Evolutionary conservation across 2,329 filamentous ascomycete species (phyloP).

Genomic region (Pseudocercospora cruenta): DNA sequence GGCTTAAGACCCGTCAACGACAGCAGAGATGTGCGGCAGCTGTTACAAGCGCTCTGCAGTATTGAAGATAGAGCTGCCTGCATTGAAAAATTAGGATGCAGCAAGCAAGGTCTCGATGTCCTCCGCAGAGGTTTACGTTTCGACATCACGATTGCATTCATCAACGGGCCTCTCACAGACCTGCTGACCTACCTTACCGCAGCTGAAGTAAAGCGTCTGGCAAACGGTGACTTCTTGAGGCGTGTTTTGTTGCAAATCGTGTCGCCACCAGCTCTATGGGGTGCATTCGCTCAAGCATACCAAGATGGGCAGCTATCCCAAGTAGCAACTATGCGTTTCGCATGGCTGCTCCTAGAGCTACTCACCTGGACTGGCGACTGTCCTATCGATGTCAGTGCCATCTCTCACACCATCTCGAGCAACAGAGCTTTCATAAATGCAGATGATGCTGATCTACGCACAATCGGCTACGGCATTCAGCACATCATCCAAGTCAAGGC

Average conservation of each 20-base stretch:
- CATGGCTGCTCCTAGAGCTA: not conserved
- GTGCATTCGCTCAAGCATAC: not conserved
- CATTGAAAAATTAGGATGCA: conserved; percentile 40
- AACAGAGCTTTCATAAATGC: not conserved
- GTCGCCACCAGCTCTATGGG: not conserved
- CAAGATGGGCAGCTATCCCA: not conserved
- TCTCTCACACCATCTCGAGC: not conserved
- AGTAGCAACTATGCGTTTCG: not conserved
- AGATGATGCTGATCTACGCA: not conserved
- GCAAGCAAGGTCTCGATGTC: conserved; percentile 38
- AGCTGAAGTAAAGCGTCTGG: not conserved
- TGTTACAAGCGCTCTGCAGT: not conserved
- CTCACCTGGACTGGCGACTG: not conserved
- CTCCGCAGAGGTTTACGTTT: conserved; percentile 50
- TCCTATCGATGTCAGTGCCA: not conserved
- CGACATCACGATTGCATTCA: conserved; percentile 48
- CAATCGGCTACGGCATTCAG: not conserved
- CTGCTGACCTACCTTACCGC: not conserved
- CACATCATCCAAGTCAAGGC: not conserved
- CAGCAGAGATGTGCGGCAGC: not conserved
- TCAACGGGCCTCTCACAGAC: conserved; percentile 44
- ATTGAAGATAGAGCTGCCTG: not conserved
- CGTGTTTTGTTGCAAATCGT: not conserved
- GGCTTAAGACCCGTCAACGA: not conserved
- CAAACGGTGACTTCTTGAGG: not conserved